Base-by-base conservation (phyloP, 2,329 filamentous ascomycete species). In the Hansfordia pulvinata region DNA sequence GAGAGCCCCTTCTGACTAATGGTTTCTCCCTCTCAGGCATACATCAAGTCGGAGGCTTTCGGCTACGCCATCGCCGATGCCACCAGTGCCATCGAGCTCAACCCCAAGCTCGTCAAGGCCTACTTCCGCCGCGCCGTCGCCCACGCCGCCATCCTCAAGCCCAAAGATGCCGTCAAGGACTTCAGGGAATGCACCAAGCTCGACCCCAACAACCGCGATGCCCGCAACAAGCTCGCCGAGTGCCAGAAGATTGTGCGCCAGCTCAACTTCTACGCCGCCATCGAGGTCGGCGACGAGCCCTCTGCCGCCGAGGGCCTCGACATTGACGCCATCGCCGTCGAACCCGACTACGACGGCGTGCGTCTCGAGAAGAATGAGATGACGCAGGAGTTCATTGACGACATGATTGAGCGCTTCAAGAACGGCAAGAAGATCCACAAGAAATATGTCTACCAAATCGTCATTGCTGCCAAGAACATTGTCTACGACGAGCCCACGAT, bases 361-460 rank as follows among this genome's bases (percentile, higher is more conserved):
- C 67, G 65, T 30, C 59, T 98, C 28, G n/a, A n/a, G n/a, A 77
- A 69, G 20, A 68, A 77, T 27, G 67, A 80, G 49, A 98, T 98
- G 85, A 94, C 88, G 2, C 72, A 88, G 40, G 88, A 94, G 43
- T 98, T 98, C 47, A 82, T 98, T 42, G 81, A 92, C 42, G 88
- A 98, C 58, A 94, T 96, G 88, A 88, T 84, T 30, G 71, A 90
- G 52, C 67, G 90, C 17, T 98, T 98, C 69, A 93, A 92, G 69
- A 77, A 71, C 26, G 90, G 90, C 47, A 96, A 98, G 68, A 88
- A 83, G 56, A 68, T 98, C 30, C 84, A 90, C 53, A 77, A 74
- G 58, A 98, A 96, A 68, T 98, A 94, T 49, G 90, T 88, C 38
- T 96, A 88, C 62, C 84, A 94, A 58, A 98, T 98, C 47, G 69